A percentile compares a stretch with the other conserved stretches of the same genome.
Conservation (phyloP, 257 asterid species). For the Solanum medicagineum region DNA sequence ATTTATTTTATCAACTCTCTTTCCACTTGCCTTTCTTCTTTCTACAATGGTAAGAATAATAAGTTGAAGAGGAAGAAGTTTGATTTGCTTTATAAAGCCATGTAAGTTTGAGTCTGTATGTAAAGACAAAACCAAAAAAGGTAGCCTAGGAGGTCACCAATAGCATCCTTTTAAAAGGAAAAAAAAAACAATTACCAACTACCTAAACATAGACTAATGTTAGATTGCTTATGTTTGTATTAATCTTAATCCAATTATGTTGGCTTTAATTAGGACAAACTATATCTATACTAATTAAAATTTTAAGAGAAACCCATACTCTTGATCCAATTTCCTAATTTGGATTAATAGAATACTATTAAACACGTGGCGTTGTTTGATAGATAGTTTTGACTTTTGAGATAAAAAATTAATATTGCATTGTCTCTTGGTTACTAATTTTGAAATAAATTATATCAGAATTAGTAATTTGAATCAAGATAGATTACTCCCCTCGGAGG, state of each 20-base stretch:
- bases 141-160: not conserved
- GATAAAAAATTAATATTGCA: no score
- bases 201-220: slow-evolving; percentile 2
- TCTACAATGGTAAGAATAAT: not conserved
- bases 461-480: not conserved
- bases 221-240: slow-evolving; percentile 20
- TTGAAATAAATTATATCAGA: no score
- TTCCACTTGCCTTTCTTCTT: not conserved
- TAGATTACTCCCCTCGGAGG: not conserved
- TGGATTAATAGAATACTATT: not conserved
- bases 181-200: slow-evolving; percentile 2
- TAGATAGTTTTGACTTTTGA: no score
- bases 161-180: not conserved
- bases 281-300: not conserved
- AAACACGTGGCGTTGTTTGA: not conserved
- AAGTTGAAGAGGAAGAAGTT: slow-evolving; percentile 2
- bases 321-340: not conserved
- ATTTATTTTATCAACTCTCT: not conserved
- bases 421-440: no score
- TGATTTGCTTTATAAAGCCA: not conserved
- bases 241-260: slow-evolving; percentile 16
- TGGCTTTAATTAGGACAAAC: slow-evolving; percentile 3
- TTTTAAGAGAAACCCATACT: not conserved
- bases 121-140: not conserved
- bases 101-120: not conserved